Base-by-base conservation (phyloP, 768 basidiomycete species). In the Zangia roseola region DNA sequence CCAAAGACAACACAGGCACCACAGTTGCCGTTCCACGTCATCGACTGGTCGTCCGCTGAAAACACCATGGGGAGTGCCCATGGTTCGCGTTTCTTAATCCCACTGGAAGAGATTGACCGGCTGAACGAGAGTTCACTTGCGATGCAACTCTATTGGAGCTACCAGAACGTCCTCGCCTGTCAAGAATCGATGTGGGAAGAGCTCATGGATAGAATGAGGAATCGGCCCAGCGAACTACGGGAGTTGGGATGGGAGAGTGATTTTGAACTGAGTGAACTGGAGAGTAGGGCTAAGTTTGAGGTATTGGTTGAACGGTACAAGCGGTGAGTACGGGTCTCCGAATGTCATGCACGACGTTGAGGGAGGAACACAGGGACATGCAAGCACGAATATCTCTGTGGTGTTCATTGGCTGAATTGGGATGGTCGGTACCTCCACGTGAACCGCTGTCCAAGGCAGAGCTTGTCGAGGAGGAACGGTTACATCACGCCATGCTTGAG, bases 131-230 rank as follows among this genome's bases (percentile, higher is more conserved):
- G 82, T 37, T 82, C 82, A 2, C 72, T 85, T 24, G 83, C 84
- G 0, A 84, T 87, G 82, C 85, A 88, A 48, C 74, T 88, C 4
- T 81, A 84, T 57, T 72, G 75, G 52, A 77, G 80, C n/a, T 86
- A 79, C 52, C 78, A 81, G 55, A 64, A 68, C 17, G 80, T 88
- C 8, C 62, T 85, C 12, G 83, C 82, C 12, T 84, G 82, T 55
- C 79, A 83, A 62, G 86, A 87, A 59, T 79, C 83, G 24, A 85
- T 88, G 83, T 88, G 85, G 84, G 85, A 86, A 52, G 84, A 85
- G 46, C 71, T 88, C 41, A 77, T 78, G 54, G 79, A 83, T 52
- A 75, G 79, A 52, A 73, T 84, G 64, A 71, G 80, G 43, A 84
- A 84, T 56, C 70, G 76, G 45, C 76, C 72, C 39, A 71, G 74